Conservation (phyloP, 225 moss, liverwort and hornwort species). For the Sphagnum tenellum region DNA sequence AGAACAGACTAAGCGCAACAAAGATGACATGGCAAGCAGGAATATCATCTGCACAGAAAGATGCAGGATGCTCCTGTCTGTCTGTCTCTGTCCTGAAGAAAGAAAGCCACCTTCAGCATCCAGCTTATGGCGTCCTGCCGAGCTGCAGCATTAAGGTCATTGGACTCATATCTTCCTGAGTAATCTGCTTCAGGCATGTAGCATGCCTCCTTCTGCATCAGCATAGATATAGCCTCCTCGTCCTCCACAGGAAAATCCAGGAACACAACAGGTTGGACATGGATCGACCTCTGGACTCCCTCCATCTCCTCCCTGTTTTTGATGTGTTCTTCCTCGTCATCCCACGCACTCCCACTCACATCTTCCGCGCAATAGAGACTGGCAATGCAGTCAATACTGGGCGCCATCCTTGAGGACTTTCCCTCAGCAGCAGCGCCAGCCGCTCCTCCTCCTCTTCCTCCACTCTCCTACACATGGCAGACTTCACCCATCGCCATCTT, state of each 20-base stretch:
- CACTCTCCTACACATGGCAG: no score
- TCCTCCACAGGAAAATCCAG: constrained; percentile 72
- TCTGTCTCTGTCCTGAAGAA: no score
- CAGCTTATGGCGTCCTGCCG: constrained; percentile 70
- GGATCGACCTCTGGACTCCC: neutral
- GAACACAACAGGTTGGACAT: constrained; percentile 29
- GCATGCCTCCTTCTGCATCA: constrained; percentile 64
- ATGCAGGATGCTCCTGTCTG: no score
- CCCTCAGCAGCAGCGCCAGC: constrained; percentile 24
- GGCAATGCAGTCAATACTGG: constrained; percentile 71
- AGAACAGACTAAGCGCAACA: no score
- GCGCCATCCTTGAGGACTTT: constrained; percentile 65
- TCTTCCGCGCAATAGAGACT: constrained; percentile 91
- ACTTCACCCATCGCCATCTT: no score
- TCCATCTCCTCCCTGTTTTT: neutral
- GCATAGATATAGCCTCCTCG: constrained; percentile 73
- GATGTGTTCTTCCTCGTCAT: constrained; percentile 38
- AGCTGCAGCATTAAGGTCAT: constrained; percentile 46
- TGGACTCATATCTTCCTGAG: constrained; percentile 41
- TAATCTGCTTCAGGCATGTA: constrained; percentile 88
- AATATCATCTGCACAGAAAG: no score
- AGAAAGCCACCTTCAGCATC: constrained; percentile 73
- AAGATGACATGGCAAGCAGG: no score
- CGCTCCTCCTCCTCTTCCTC: no score
- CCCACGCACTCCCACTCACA: constrained; percentile 61